Evolutionary conservation across 2,329 filamentous ascomycete genomes (phyloP).

Genomic region (Graphium sp.): DNA sequence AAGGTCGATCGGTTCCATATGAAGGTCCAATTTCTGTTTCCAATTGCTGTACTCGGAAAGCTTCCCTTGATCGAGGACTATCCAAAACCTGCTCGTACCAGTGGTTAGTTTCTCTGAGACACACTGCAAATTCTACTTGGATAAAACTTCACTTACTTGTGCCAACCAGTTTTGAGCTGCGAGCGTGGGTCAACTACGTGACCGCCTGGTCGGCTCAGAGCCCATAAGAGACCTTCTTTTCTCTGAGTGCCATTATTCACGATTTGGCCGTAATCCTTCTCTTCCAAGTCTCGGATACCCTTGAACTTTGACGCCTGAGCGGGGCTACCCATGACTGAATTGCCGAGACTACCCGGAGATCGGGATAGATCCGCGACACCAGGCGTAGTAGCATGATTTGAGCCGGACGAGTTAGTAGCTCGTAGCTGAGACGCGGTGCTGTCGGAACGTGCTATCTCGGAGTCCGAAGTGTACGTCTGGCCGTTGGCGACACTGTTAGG

Average conservation of each 20-base stretch:
- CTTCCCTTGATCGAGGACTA: slow-evolving; percentile 91
- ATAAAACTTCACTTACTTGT: slow-evolving; percentile 55
- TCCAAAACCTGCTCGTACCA: slow-evolving; percentile 95
- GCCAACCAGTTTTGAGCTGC: slow-evolving; percentile 91
- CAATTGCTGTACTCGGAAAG: slow-evolving; percentile 98
- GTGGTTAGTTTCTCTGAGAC: slow-evolving; percentile 6
- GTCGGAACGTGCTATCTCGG: slow-evolving; percentile 55
- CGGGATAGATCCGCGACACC: slow-evolving; percentile 33
- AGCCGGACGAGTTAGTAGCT: slow-evolving; percentile 18
- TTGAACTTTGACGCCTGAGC: slow-evolving; percentile 53
- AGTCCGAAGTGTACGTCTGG: slow-evolving; percentile 35
- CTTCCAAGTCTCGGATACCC: slow-evolving; percentile 82
- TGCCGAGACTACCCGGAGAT: slow-evolving; percentile 36
- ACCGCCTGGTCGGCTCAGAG: slow-evolving; percentile 77
- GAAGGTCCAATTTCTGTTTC: slow-evolving; percentile 92
- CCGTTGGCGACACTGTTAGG: slow-evolving; percentile 21
- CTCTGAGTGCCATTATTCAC: slow-evolving; percentile 46
- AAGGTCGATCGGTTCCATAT: slow-evolving; percentile 95
- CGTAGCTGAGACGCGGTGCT: slow-evolving; percentile 53
- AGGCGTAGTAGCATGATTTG: slow-evolving; percentile 27
- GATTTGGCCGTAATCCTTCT: slow-evolving; percentile 46
- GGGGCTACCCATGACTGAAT: slow-evolving; percentile 30
- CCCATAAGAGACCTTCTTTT: slow-evolving; percentile 92
- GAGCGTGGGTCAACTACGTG: slow-evolving; percentile 82
- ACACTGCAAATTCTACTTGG: neutral